These are phyloP conservation scores for Fusarium sp. DNA, from an alignment of 2,329 filamentous ascomycete species.

Conservation along the genomic window DNA sequence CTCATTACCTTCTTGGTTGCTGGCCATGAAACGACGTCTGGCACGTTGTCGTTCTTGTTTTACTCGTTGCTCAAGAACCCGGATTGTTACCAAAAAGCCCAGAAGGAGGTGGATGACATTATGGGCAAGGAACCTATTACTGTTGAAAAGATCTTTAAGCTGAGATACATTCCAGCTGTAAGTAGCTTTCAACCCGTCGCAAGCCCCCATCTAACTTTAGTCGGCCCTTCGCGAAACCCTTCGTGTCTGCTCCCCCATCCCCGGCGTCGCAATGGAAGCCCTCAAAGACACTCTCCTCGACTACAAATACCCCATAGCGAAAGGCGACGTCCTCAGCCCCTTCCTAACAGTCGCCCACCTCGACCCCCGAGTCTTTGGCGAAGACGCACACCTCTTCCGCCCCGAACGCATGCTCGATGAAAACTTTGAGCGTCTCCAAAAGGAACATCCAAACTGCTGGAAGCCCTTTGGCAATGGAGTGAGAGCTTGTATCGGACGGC, in stretches of 20 bases:
- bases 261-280: slow-evolving; percentile 45
- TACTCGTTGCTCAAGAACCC: slow-evolving; percentile 71
- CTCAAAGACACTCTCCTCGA: slow-evolving; percentile 58
- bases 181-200: neutral
- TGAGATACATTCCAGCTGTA: slow-evolving; percentile 71
- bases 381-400: slow-evolving; percentile 67
- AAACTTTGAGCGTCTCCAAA: slow-evolving; percentile 53
- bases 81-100: slow-evolving; percentile 65
- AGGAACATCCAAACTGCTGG: slow-evolving; percentile 49
- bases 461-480: slow-evolving; percentile 68
- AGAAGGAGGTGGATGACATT: slow-evolving; percentile 71
- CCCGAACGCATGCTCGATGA: slow-evolving; percentile 74
- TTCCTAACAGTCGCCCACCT: slow-evolving; percentile 64
- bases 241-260: slow-evolving; percentile 44
- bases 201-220: neutral
- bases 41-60: slow-evolving; percentile 70
- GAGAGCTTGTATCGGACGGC: slow-evolving; percentile 64
- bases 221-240: slow-evolving; percentile 67
- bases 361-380: slow-evolving; percentile 68
- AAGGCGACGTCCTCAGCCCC: slow-evolving; percentile 56
- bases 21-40: slow-evolving; percentile 74
- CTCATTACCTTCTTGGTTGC: slow-evolving; percentile 78
- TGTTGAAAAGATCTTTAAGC: slow-evolving; percentile 68
- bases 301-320: slow-evolving; percentile 65
- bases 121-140: slow-evolving; percentile 66